These are phyloP conservation scores for Skeletonema tropicum DNA, from an alignment of 108 stramenopile species.

Conservation along the genomic window DNA sequence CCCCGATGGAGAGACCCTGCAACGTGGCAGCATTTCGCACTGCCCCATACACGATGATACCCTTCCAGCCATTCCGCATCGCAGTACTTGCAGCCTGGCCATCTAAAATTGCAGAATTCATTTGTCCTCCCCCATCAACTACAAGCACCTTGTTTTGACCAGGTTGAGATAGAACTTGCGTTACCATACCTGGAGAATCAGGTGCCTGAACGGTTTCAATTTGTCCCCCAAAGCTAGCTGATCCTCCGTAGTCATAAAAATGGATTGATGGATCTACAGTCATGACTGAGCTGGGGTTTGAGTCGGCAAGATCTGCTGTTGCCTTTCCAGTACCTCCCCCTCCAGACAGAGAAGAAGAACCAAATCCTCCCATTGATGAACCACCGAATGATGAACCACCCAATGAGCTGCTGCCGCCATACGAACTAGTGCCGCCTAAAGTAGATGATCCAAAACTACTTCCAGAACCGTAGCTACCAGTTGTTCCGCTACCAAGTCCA, in stretches of 20 bases:
- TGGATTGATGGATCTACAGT: slow-evolving; percentile 32
- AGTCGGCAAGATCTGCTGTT: slow-evolving; percentile 35
- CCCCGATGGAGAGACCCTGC: slow-evolving; percentile 50
- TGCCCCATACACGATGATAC: slow-evolving; percentile 71
- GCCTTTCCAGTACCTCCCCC: slow-evolving; percentile 14
- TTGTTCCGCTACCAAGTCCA: not conserved
- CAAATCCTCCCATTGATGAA: not conserved
- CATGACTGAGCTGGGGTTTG: slow-evolving; percentile 29
- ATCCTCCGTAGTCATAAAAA: slow-evolving; percentile 41
- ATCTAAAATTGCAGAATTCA: slow-evolving; percentile 45
- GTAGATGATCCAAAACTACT: not conserved
- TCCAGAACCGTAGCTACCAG: not conserved
- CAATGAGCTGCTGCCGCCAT: slow-evolving; percentile 11
- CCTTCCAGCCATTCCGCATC: slow-evolving; percentile 59
- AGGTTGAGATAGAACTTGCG: slow-evolving; percentile 44
- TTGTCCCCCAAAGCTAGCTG: slow-evolving; percentile 34
- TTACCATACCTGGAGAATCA: slow-evolving; percentile 37
- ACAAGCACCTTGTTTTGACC: slow-evolving; percentile 46
- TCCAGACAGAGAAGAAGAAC: slow-evolving; percentile 14
- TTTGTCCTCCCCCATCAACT: slow-evolving; percentile 50
- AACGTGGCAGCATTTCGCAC: slow-evolving; percentile 69
- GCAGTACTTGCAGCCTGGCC: slow-evolving; percentile 41
- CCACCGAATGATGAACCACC: not conserved
- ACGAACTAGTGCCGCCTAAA: slow-evolving; percentile 7
- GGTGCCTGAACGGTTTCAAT: slow-evolving; percentile 49